These are phyloP conservation scores for Helianthus annuus DNA, from an alignment of 129 eudicot genomes.

Conservation along the genomic window HanXRQr2.0-SUNRISE NC_035438.2:43007973-43008472, in stretches of 20 bases:
- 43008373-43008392: too few species aligned
- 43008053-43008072: constrained; percentile 21
- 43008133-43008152: constrained; percentile 23
- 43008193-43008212: background rate
- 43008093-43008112: constrained; percentile 23
- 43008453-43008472: too few species aligned
- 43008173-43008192: constrained; percentile 13
- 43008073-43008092: constrained; percentile 31
- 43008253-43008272: constrained; percentile 14
- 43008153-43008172: constrained; percentile 31
- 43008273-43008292: background rate
- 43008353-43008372: too few species aligned
- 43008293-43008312: background rate
- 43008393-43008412: too few species aligned
- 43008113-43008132: background rate
- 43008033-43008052: background rate
- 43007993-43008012: background rate
- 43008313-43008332: too few species aligned
- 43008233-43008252: background rate
- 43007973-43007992: constrained; percentile 15
- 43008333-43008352: too few species aligned
- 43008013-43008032: background rate
- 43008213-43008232: constrained; percentile 19
- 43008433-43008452: too few species aligned
- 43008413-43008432: too few species aligned